These are phyloP conservation scores for Biscogniauxia sp. DNA, from an alignment of 2,329 filamentous ascomycete genomes.

Conservation along the genomic window DNA sequence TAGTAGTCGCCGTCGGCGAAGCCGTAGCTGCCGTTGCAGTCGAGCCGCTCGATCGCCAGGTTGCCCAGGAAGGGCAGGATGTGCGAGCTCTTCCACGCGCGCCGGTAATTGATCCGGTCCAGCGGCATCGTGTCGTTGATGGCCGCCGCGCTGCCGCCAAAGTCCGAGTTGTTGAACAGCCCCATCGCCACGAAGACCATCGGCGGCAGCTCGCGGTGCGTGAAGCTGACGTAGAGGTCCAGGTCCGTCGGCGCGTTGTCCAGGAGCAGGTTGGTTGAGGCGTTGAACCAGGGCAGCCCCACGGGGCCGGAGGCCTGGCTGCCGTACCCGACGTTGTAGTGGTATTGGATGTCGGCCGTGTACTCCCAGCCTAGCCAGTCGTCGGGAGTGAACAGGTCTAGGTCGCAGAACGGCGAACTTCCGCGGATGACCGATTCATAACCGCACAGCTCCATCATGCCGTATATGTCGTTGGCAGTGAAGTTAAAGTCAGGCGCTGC, in stretches of 20 bases:
- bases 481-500: constrained; percentile 60
- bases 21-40: constrained; percentile 56
- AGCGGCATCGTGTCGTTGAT: constrained; percentile 65
- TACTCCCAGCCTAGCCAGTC: constrained; percentile 69
- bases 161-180: constrained; percentile 66
- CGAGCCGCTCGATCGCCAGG: constrained; percentile 63
- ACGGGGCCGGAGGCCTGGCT: constrained; percentile 54
- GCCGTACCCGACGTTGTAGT: constrained; percentile 66
- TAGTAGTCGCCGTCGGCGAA: constrained; percentile 52
- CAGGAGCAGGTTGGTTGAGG: constrained; percentile 52
- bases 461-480: constrained; percentile 60
- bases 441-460: constrained; percentile 64
- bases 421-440: constrained; percentile 65
- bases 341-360: constrained; percentile 61
- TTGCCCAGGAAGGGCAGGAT: constrained; percentile 66
- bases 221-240: constrained; percentile 67
- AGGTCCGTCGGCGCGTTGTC: constrained; percentile 38
- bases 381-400: constrained; percentile 56
- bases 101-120: constrained; percentile 59
- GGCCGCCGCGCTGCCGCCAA: constrained; percentile 45
- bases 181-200: constrained; percentile 66
- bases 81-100: constrained; percentile 62
- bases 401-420: constrained; percentile 59
- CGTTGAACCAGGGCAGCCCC: constrained; percentile 66
- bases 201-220: constrained; percentile 66